Evolutionary conservation across 2,329 filamentous ascomycete species (phyloP), one percentile per base, ranked within the genome.

Genomic region (Fusarium nelsonii): DNA sequence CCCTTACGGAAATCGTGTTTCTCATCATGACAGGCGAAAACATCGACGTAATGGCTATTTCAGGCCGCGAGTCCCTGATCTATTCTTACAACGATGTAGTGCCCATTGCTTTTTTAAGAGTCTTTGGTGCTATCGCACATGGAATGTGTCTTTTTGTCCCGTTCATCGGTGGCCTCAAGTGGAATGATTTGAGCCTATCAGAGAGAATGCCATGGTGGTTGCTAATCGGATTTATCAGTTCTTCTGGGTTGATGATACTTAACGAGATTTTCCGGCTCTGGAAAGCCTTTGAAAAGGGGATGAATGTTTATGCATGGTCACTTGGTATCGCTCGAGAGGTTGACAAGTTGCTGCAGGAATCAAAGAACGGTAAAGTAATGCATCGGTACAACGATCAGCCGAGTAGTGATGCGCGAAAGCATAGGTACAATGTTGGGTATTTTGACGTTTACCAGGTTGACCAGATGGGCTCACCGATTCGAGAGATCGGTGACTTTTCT

Each of bases 231-330:
- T 15, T 39, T 9, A 20, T 50, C 7, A 36, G 48, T n/a, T 3
- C 48, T 18, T 4, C 48, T 50, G 48, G 48, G 26, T 23, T 50
- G 34, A 50, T 33, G 8, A 30, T 50, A 50, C 6, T 50, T 26
- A 15, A 16, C 34, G 48, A 50, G 3, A 28, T 8, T 16, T 28
- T 23, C 11, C 34, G 48, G 4, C 34, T 50, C 6, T 50, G 48
- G 48, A 12, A 30, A 16, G 23, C 23, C 28, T 50, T 39, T 11
- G 7, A 8, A 1, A 45, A 20, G 14, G 33, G 48, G 3, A 40
- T 50, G 48, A 50, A 50, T 18, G 15, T 33, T 4, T 50, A 40
- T 18, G 48, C 48, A 40, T 50, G 48, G 48, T 39, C 48, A 39
- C 34, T 50, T 10, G 48, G 48, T 10, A 50, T 50, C 14, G 48